Evolutionary conservation across 768 basidiomycete genomes (phyloP), one percentile per base, ranked within the genome.

Genomic region (Tricholoma matsutake): DNA sequence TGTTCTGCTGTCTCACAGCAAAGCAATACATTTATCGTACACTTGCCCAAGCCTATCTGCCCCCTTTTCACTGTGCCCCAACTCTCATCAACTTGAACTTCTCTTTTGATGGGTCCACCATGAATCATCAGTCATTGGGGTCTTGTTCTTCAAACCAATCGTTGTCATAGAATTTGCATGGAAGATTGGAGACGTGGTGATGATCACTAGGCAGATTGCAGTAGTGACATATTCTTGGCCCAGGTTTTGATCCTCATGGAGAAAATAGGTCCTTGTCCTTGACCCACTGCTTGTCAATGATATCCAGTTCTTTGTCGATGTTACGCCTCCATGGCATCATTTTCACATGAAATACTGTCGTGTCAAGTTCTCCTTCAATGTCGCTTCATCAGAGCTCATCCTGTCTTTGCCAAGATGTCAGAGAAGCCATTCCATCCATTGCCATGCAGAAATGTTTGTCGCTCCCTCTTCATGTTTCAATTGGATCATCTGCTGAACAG

Each of bases 231-330:
- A 32, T 32, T 31, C 54, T 32, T 34, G 54, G 54, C 31, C 29
- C 32, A 11, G 54, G 54, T 25, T 20, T 54, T 34, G 54, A 54
- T 39, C 54, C 54, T 39, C 37, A 13, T 34, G 54, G 28, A 8
- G n/a, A 34, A 54, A 59, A 64, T 20, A 64, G 22, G 35, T 59
- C 57, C 11, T 43, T 54, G 39, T 64, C 57, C 18, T 47, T 64
- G n/a, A n/a, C n/a, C n/a, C n/a, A n/a, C n/a, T n/a, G n/a, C n/a
- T n/a, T n/a, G n/a, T n/a, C n/a, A n/a, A n/a, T n/a, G n/a, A n/a
- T n/a, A n/a, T n/a, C n/a, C n/a, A n/a, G n/a, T n/a, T n/a, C n/a
- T n/a, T n/a, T n/a, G n/a, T n/a, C n/a, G n/a, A n/a, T n/a, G n/a
- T n/a, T n/a, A n/a, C n/a, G n/a, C n/a, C n/a, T n/a, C n/a, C n/a